These are phyloP conservation scores for Dendrostoma leiphaemia DNA, from an alignment of 2,329 filamentous ascomycete species.

Conservation along the genomic window DNA sequence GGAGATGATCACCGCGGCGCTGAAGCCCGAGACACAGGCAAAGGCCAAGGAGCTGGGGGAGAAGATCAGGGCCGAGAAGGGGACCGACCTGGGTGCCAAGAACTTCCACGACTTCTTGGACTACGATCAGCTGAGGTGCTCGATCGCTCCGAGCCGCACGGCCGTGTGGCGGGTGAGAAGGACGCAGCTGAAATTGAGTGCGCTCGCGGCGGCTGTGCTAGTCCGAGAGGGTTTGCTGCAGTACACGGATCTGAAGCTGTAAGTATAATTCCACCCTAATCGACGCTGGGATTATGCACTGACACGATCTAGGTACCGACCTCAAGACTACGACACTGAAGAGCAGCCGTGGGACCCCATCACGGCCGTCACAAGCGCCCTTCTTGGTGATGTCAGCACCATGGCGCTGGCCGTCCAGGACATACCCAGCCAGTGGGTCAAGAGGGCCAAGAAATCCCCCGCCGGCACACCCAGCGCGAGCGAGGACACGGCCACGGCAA, in stretches of 20 bases:
- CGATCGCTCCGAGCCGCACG: slow-evolving; percentile 62
- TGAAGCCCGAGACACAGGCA: slow-evolving; percentile 57
- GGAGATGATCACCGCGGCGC: slow-evolving; percentile 58
- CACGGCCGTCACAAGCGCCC: slow-evolving; percentile 70
- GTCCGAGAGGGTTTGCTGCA: slow-evolving; percentile 63
- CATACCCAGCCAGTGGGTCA: slow-evolving; percentile 58
- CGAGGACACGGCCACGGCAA: slow-evolving; percentile 2
- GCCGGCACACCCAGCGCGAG: neutral
- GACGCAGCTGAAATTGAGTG: slow-evolving; percentile 65
- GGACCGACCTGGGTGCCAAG: slow-evolving; percentile 58
- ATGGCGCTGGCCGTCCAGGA: slow-evolving; percentile 83
- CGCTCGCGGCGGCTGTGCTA: slow-evolving; percentile 69
- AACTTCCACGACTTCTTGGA: slow-evolving; percentile 72
- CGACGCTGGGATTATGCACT: slow-evolving; percentile 3
- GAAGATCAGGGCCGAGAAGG: slow-evolving; percentile 63
- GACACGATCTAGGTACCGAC: slow-evolving; percentile 39
- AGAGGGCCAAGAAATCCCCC: slow-evolving; percentile 24
- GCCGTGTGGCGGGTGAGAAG: slow-evolving; percentile 75
- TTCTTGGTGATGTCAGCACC: slow-evolving; percentile 79
- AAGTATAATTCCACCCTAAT: slow-evolving; percentile 29
- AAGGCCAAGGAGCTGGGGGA: slow-evolving; percentile 58
- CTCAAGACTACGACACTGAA: slow-evolving; percentile 71
- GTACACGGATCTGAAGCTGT: slow-evolving; percentile 73
- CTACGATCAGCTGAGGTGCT: slow-evolving; percentile 65
- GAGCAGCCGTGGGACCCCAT: slow-evolving; percentile 78